phyloP scores from a whole-genome alignment of 2,329 filamentous ascomycete species.

The Leptographium flavum region DNA sequence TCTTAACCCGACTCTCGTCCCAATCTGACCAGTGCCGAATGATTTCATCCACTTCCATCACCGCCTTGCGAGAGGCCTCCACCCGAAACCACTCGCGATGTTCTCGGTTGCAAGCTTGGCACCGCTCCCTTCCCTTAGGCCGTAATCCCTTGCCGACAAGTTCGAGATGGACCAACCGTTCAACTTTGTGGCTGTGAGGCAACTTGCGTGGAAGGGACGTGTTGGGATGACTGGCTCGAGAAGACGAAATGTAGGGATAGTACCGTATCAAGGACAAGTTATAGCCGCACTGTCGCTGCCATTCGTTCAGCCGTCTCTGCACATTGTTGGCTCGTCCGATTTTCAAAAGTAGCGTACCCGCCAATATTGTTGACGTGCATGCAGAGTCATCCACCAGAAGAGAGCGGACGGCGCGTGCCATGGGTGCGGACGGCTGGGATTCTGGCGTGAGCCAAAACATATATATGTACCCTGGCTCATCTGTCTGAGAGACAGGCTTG shows the following conservation, averaged over 20 bases:
- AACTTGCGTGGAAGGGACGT: conserved; percentile 47
- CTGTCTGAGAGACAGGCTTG: conserved; percentile 56
- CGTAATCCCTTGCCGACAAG: conserved; percentile 48
- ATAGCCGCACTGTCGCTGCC: conserved; percentile 86
- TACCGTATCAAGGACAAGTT: conserved; percentile 76
- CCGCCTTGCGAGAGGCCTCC: conserved; percentile 54
- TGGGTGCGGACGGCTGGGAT: conserved; percentile 35
- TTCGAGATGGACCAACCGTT: conserved; percentile 82
- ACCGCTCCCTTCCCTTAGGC: conserved; percentile 40
- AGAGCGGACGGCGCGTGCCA: conserved; percentile 43
- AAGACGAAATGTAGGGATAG: conserved; percentile 63
- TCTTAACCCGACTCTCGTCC: conserved; percentile 39
- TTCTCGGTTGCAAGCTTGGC: conserved; percentile 64
- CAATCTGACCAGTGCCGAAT: conserved; percentile 72
- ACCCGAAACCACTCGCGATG: conserved; percentile 96
- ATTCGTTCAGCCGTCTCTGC: conserved; percentile 79
- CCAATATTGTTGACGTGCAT: too few relatives aligned
- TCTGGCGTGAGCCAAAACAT: conserved; percentile 90
- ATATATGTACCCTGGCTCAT: conserved; percentile 90
- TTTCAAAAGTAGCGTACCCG: conserved; percentile 36
- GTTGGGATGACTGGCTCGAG: not conserved
- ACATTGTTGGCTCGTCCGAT: conserved; percentile 66
- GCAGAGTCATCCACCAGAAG: conserved; percentile 44
- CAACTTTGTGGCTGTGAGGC: conserved; percentile 74
- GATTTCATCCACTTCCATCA: conserved; percentile 51